Base-by-base conservation (phyloP, 345 rosid genomes). In the Citrus glauca region DNA sequence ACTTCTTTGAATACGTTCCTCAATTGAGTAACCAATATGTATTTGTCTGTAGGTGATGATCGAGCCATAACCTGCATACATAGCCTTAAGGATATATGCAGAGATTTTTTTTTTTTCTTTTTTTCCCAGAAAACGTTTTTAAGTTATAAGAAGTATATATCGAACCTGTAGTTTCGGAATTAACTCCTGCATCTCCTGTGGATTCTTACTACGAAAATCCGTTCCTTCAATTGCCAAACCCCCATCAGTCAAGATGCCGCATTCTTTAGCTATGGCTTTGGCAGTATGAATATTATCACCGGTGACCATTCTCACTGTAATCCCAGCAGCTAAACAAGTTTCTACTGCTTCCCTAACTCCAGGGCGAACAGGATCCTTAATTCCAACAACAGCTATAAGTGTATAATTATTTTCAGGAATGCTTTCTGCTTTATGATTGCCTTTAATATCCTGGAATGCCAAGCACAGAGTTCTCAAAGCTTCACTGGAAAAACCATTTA, bases 211-310 rank as follows among this genome's bases (percentile, higher is more conserved):
- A 9, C 97, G 87, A 81, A 91, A 91, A 32, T 88, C 79, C 14
- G 89, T 86, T 30, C 98, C 98, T 82, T 93, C 97, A 60, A 93
- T 89, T 50, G 94, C 96, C 79, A 91, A 74, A 32, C 96, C 98
- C 80, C 82, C 91, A 33, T 80, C 86, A 8, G 89, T 89, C 79
- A 79, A 78, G 66, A 91, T 93, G 0, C 93, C 97, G 71, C 94
- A 91, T 76, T 91, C 94, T 32, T 81, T 84, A 4, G 98, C 93
- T 85, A 92, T 93, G 57, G 98, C 97, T 85, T 86, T 91, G 13
- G 93, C 97, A 27, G 94, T 93, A 66, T 81, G 79, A 61, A 90
- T 83, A 85, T 90, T 91, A 82, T 93, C 97, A 8, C 97, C 95
- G 9, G 94, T 93, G 77, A 93, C 89, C 91, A 93, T 90, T 45